Base-by-base conservation (phyloP, 1,284 basidiomycete genomes). In the Grifola frondosa region DNA sequence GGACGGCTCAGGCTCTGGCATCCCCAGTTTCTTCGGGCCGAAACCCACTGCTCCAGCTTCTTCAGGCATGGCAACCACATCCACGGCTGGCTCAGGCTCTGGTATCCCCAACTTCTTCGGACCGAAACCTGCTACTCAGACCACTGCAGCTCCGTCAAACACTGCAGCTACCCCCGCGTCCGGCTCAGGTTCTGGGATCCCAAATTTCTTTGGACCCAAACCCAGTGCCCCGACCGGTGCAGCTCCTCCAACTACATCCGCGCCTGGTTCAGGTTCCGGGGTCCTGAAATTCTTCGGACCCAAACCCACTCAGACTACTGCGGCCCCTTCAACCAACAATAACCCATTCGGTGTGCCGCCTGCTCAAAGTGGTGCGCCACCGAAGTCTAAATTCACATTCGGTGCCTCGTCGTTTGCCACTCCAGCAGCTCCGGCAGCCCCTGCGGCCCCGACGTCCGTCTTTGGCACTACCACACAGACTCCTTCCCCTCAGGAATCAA, bases 71-170 rank as follows among this genome's bases (percentile, higher is more conserved):
- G 13, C 40, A n/a, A n/a, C n/a, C 11, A 25, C 44, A 3, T 16
- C 50, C 4, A 17, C 40, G 4, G 13, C 30, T 4, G 30, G 11
- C 24, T 44, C 50, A 24, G 46, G 57, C 22, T 41, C 59, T 7
- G 20, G 42, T 15, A 42, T 55, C 25, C 53, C 59, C 15, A 60
- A 54, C 41, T 57, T 61, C 42, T 61, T 65, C 16, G 52, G 37
- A 5, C 43, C 30, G 20, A 50, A 53, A 17, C 35, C 46, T 17
- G 31, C 48, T 6, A 31, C 15, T 6, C 20, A 38, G 17, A 20
- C 15, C 23, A 15, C 28, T 23, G 23, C 44, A 5, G 7, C 30
- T 25, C 12, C 25, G 37, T 10, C 23, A 9, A 39, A 39, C 5
- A 25, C 8, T 22, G 15, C 17, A n/a, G n/a, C 40, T 11, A 21